These are phyloP conservation scores for Sclerotinia trifoliorum DNA, from an alignment of 2,329 filamentous ascomycete species.

Conservation along the genomic window DNA sequence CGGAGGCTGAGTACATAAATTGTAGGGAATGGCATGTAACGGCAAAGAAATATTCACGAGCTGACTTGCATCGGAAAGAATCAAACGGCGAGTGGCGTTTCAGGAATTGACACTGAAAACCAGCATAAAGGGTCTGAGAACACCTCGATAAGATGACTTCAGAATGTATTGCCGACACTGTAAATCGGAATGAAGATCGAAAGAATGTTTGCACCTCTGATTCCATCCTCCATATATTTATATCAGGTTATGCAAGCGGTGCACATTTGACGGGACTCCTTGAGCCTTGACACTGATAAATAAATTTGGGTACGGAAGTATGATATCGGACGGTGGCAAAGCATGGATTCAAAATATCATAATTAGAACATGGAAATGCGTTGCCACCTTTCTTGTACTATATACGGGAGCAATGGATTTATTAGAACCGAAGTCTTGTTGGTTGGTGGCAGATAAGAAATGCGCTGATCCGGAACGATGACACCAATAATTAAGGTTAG, in stretches of 20 bases:
- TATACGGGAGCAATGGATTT: not conserved
- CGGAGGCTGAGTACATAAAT: not conserved
- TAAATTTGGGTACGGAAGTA: not conserved
- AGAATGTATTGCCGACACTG: not conserved
- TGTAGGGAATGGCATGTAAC: constrained; percentile 1
- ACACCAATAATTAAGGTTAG: not conserved
- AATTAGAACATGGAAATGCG: not conserved
- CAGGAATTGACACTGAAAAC: not conserved
- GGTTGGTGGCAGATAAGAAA: not conserved
- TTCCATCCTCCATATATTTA: not conserved
- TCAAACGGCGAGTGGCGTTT: not conserved
- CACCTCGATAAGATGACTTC: not conserved
- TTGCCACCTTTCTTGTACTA: not conserved
- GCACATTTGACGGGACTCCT: not conserved
- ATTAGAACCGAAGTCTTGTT: not conserved
- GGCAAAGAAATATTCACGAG: not conserved
- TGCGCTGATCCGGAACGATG: constrained; percentile 7
- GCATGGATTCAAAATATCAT: not conserved
- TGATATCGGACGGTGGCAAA: not conserved
- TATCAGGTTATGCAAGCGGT: not conserved
- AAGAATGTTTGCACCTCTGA: not conserved
- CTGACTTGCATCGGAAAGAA: not conserved
- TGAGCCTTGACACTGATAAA: not conserved
- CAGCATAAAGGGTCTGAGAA: not conserved
- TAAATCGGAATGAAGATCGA: not conserved